These are phyloP conservation scores for Vigna unguiculata DNA, from an alignment of 306 rosid genomes.

Conservation along the genomic window DNA sequence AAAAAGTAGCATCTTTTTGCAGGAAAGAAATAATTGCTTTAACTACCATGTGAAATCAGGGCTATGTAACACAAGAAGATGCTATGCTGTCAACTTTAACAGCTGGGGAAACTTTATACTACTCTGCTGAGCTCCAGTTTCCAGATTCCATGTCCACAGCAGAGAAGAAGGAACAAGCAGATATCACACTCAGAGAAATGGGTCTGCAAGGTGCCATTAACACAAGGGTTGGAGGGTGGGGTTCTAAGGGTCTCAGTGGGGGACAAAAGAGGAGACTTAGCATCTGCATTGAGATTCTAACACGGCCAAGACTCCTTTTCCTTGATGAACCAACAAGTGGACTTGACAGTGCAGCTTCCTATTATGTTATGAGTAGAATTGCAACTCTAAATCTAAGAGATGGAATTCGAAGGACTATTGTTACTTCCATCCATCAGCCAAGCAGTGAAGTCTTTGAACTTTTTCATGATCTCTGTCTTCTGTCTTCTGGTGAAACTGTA, in stretches of 20 bases:
- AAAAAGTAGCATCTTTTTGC: background rate
- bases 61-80: slow-evolving; percentile 77
- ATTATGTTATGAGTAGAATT: slow-evolving; percentile 68
- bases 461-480: slow-evolving; percentile 58
- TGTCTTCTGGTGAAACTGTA: slow-evolving; percentile 51
- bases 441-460: slow-evolving; percentile 71
- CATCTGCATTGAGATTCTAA: slow-evolving; percentile 75
- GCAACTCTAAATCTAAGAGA: slow-evolving; percentile 50
- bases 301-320: slow-evolving; percentile 68
- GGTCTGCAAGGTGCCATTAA: slow-evolving; percentile 63
- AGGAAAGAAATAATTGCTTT: background rate
- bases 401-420: slow-evolving; percentile 56
- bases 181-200: slow-evolving; percentile 64
- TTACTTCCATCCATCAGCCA: slow-evolving; percentile 77
- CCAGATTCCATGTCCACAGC: slow-evolving; percentile 63
- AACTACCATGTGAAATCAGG: slow-evolving; percentile 46
- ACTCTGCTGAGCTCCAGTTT: slow-evolving; percentile 71
- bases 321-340: slow-evolving; percentile 90
- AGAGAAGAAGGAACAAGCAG: slow-evolving; percentile 69
- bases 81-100: slow-evolving; percentile 65
- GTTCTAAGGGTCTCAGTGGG: slow-evolving; percentile 63
- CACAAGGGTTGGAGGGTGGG: slow-evolving; percentile 76
- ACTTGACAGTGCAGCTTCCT: slow-evolving; percentile 80
- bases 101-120: slow-evolving; percentile 59
- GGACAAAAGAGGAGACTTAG: slow-evolving; percentile 81